These are phyloP conservation scores for Cercospora canescens DNA, from an alignment of 2,329 filamentous ascomycete species.

Conservation along the genomic window DNA sequence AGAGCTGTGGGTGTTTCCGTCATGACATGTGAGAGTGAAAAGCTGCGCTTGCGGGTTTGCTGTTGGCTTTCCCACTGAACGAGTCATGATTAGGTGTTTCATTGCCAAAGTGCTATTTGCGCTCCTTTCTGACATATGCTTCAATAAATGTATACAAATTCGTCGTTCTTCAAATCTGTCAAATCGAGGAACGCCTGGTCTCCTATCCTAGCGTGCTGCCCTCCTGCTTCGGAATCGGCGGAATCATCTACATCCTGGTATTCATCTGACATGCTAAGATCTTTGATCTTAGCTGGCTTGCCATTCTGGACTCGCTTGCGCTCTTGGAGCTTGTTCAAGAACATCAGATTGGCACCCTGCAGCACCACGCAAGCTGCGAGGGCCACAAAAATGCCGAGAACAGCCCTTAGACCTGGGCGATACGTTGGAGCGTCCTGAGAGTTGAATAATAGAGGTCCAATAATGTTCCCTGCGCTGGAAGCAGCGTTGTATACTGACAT, in stretches of 20 bases:
- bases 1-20: no score
- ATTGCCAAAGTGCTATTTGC: neutral
- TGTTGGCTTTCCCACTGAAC: neutral
- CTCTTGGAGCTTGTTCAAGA: slow-evolving; percentile 60
- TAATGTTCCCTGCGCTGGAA: slow-evolving; percentile 62
- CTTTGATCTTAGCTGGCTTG: slow-evolving; percentile 60
- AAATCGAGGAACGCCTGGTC: slow-evolving; percentile 59
- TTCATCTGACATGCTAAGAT: slow-evolving; percentile 60
- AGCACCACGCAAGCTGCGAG: slow-evolving; percentile 55
- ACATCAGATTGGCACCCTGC: slow-evolving; percentile 56
- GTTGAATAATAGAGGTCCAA: slow-evolving; percentile 65
- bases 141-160: slow-evolving; percentile 20
- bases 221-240: slow-evolving; percentile 20
- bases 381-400: slow-evolving; percentile 56
- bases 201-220: slow-evolving; percentile 40
- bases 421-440: slow-evolving; percentile 60
- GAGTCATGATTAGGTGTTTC: neutral
- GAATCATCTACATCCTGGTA: slow-evolving; percentile 43
- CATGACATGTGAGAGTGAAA: neutral
- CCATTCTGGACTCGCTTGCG: slow-evolving; percentile 58
- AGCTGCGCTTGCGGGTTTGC: neutral
- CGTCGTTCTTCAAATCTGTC: slow-evolving; percentile 50
- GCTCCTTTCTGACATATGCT: neutral
- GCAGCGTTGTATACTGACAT: slow-evolving; percentile 67
- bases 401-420: slow-evolving; percentile 56